Evolutionary conservation across 2,329 filamentous ascomycete species (phyloP).

Genomic region (Penicillium sclerotiorum): DNA sequence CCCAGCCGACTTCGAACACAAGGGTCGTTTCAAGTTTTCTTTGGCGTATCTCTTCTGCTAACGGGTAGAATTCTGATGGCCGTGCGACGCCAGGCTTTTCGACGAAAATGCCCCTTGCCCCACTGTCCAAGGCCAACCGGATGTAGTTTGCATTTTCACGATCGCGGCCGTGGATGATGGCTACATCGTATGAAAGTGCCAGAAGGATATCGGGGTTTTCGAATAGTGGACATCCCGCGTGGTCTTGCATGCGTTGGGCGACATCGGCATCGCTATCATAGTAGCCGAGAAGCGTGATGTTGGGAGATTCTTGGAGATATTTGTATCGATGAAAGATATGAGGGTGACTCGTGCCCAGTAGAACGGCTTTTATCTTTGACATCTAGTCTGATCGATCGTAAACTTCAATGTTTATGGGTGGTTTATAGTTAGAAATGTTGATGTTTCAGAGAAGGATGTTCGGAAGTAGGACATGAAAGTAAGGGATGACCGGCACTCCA

Average conservation of each 20-base stretch:
- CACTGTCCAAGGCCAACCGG: slow-evolving; percentile 2
- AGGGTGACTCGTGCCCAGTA: slow-evolving; percentile 5
- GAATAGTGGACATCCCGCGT: background rate
- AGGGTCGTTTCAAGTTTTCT: too few species aligned
- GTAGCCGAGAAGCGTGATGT: background rate
- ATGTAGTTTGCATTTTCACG: slow-evolving; percentile 3
- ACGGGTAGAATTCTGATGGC: background rate
- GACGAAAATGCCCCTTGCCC: background rate
- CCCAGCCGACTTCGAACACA: background rate
- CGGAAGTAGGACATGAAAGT: too few species aligned
- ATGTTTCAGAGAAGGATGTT: too few species aligned
- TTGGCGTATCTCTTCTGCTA: background rate
- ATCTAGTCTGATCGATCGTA: too few species aligned
- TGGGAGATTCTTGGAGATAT: background rate
- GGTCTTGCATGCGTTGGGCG: background rate
- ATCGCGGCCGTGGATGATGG: slow-evolving; percentile 4
- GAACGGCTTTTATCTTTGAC: background rate
- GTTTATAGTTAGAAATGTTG: too few species aligned
- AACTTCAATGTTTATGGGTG: too few species aligned
- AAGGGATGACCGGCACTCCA: too few species aligned
- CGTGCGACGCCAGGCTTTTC: background rate
- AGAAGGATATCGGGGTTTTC: background rate
- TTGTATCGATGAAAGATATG: slow-evolving; percentile 5
- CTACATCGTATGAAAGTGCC: background rate
- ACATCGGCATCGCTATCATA: background rate